Evolutionary conservation across 1,284 basidiomycete species (phyloP).

Genomic region (Schizophyllum commune): DNA sequence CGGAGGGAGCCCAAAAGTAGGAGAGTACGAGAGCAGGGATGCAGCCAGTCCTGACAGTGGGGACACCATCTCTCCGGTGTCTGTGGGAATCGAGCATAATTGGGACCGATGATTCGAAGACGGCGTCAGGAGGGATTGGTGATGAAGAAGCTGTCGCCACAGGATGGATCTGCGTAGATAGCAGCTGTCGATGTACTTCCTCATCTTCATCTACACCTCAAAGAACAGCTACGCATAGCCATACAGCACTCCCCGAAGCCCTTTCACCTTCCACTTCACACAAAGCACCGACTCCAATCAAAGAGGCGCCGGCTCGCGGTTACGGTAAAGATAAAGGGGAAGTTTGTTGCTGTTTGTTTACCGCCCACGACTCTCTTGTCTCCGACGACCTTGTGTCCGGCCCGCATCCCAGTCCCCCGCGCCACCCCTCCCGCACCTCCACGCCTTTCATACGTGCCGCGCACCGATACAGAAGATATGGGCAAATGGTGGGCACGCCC

Average conservation of each 20-base stretch:
- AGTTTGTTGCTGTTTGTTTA: not conserved
- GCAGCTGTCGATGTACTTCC: not conserved
- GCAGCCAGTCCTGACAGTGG: not conserved
- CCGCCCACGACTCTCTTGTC: not conserved
- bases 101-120: not conserved
- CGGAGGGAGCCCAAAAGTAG: no score
- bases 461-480: not conserved
- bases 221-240: no score
- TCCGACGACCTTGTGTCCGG: not conserved
- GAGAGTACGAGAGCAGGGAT: not conserved
- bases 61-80: not conserved
- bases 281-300: no score
- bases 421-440: not conserved
- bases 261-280: not conserved
- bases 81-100: not conserved
- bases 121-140: not conserved
- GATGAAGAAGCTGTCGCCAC: not conserved
- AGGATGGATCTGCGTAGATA: not conserved
- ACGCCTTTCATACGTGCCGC: not conserved
- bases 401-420: not conserved
- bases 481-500: not conserved
- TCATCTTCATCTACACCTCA: not conserved
- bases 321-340: not conserved
- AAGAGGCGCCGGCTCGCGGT: no score
- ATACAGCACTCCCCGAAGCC: not conserved